Evolutionary conservation across 257 asterid genomes (phyloP).

Genomic region (Solanum pimpinellifolium): DNA sequence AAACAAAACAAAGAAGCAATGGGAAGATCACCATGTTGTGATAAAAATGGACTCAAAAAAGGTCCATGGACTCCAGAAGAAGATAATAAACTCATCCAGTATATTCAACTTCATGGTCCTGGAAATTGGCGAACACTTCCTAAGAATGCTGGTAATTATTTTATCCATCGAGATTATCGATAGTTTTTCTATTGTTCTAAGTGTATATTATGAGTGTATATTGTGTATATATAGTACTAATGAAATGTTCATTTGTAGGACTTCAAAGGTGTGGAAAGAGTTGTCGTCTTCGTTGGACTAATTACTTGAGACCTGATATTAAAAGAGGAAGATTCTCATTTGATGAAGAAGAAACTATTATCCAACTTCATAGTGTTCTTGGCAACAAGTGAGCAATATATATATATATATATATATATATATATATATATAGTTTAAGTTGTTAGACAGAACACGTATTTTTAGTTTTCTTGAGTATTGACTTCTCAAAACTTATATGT

Average conservation of each 20-base stretch:
- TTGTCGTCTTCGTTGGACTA: conserved; percentile 80
- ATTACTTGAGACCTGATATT: conserved; percentile 76
- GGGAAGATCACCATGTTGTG: conserved; percentile 90
- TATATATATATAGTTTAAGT: not conserved
- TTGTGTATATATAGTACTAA: not conserved
- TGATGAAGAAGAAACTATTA: conserved; percentile 76
- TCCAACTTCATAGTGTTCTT: conserved; percentile 71
- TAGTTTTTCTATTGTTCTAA: not conserved
- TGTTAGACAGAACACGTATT: not conserved
- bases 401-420: not conserved
- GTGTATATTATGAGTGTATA: not conserved
- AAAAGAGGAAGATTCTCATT: conserved; percentile 79
- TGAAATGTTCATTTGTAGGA: conserved; percentile 19
- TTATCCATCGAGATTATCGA: not conserved
- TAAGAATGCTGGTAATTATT: conserved; percentile 53
- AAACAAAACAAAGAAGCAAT: conserved; percentile 4
- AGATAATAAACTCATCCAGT: conserved; percentile 45
- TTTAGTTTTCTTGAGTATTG: not conserved
- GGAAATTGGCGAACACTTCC: conserved; percentile 81
- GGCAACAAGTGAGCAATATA: conserved; percentile 62
- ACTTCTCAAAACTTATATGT: not conserved
- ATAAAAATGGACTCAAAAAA: conserved; percentile 62
- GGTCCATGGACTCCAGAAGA: conserved; percentile 92
- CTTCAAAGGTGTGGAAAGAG: conserved; percentile 84
- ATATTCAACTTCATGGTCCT: conserved; percentile 53